Conservation (phyloP, 179 eudicot species). For the Nepenthes alata region DNA sequence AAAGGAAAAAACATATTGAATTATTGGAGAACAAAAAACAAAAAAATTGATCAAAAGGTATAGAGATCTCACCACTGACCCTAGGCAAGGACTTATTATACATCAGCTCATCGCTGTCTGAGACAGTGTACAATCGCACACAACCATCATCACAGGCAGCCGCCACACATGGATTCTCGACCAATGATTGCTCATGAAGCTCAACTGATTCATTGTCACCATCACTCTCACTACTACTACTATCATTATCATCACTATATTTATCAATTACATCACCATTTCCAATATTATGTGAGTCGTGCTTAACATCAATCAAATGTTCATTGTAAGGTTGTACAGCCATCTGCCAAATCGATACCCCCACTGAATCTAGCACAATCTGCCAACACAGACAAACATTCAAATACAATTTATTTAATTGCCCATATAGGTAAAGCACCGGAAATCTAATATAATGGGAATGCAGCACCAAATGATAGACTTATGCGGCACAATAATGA, state of each 20-base stretch:
- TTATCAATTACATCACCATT: conserved; percentile 43
- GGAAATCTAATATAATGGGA: too few relatives aligned
- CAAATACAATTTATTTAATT: neutral
- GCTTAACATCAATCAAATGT: conserved; percentile 4
- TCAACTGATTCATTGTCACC: conserved; percentile 36
- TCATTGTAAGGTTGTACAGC: conserved; percentile 40
- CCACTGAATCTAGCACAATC: conserved; percentile 70
- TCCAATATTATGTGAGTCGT: conserved; percentile 16
- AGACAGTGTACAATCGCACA: conserved; percentile 53
- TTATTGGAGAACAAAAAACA: neutral
- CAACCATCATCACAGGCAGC: conserved; percentile 96
- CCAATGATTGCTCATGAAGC: conserved; percentile 22
- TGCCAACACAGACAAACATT: conserved; percentile 18
- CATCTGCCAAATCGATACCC: conserved; percentile 91
- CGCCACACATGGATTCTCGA: conserved; percentile 39
- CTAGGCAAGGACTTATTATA: conserved; percentile 61
- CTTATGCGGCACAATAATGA: too few relatives aligned
- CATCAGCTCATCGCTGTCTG: conserved; percentile 40
- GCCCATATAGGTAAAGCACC: too few relatives aligned
- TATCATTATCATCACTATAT: conserved; percentile 26
- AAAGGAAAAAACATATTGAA: neutral
- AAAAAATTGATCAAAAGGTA: conserved; percentile 7
- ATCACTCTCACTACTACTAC: conserved; percentile 47
- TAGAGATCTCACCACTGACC: conserved; percentile 81
- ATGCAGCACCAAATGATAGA: too few relatives aligned